Evolutionary conservation across 116 monocot species (phyloP), one percentile per base, ranked within the genome.

Genomic region (Thalassia testudinum): DNA sequence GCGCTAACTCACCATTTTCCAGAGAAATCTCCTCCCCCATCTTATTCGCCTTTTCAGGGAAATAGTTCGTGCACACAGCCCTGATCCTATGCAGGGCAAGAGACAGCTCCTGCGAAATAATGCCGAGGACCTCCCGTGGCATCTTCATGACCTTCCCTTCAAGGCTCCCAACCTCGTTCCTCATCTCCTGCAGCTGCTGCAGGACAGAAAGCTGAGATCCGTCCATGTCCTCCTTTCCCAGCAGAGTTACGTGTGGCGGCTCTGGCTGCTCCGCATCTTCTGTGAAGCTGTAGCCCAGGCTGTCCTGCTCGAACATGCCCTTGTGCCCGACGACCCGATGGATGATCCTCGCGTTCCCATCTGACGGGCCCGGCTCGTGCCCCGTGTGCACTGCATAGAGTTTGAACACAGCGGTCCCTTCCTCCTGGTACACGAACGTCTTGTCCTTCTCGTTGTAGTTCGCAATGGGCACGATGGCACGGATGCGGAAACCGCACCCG

Each of bases 361-460:
- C 97, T 1, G 73, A 57, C 0, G 97, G 90, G 1, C 97, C 97
- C 0, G 97, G 97, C 48, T 99, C 97, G 62, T 99, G 97, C 50
- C 97, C 97, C 1, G 97, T 77, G 48, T 99, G 97, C 47, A 99
- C 80, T 16, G 97, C 97, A 67, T 90, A 99, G 20, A 99, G 48
- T 60, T 99, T 99, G 62, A 99, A 99, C 58, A 99, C 80, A 15
- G 97, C 97, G 34, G 73, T 86, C 2, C 97, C 97, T 59, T 99
- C 97, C 64, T 90, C 90, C 57, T 82, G 64, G 47, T 99, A 99
- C 42, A 99, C 90, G 71, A 99, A 99, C 12, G 75, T 99, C 71
- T 90, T 99, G 40, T 99, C 97, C 56, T 99, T 99, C 59, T 99
- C 97, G 57, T 99, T 99, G 37, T 99, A 99, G 28, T 99, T 99